A percentile compares a stretch with the other conserved stretches of the same genome.
Conservation (phyloP, 2,329 filamentous ascomycete species). For the Furcasterigmium sp. region DNA sequence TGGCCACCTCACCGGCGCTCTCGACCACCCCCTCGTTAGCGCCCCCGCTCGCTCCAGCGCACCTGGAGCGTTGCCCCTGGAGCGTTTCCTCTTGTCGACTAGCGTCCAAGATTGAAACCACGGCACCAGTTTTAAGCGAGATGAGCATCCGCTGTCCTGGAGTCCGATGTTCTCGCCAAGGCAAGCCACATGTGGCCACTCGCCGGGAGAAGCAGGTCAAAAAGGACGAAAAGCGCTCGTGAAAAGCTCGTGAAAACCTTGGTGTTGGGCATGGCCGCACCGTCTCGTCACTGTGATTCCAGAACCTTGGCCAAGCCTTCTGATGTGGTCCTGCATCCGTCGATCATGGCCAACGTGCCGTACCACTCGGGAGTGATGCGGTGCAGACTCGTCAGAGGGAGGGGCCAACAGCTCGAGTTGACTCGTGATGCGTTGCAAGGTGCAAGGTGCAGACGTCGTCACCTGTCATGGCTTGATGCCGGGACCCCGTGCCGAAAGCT, state of each 20-base stretch:
- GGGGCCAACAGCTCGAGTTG: too few species aligned
- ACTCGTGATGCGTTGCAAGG: too few species aligned
- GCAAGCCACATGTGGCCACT: neutral
- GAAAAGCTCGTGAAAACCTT: neutral
- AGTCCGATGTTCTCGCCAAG: neutral
- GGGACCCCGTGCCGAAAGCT: too few species aligned
- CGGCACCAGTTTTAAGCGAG: constrained; percentile 8
- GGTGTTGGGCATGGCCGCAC: too few species aligned
- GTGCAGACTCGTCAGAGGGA: too few species aligned
- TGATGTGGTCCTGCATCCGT: too few species aligned
- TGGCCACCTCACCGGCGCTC: neutral
- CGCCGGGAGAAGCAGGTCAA: neutral
- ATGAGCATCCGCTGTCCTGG: constrained; percentile 12
- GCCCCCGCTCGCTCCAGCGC: neutral
- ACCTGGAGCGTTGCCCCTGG: constrained; percentile 1
- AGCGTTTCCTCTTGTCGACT: neutral
- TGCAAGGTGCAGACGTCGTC: too few species aligned
- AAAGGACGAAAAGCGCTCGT: neutral
- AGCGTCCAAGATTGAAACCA: constrained; percentile 1
- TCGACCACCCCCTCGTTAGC: constrained; percentile 1
- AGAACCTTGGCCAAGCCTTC: too few species aligned
- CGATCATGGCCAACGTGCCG: too few species aligned
- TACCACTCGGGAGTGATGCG: too few species aligned
- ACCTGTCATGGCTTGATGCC: too few species aligned
- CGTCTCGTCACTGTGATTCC: too few species aligned